Evolutionary conservation across 208 protist species (phyloP).

Genomic region (Blechomonas ayalai): DNA sequence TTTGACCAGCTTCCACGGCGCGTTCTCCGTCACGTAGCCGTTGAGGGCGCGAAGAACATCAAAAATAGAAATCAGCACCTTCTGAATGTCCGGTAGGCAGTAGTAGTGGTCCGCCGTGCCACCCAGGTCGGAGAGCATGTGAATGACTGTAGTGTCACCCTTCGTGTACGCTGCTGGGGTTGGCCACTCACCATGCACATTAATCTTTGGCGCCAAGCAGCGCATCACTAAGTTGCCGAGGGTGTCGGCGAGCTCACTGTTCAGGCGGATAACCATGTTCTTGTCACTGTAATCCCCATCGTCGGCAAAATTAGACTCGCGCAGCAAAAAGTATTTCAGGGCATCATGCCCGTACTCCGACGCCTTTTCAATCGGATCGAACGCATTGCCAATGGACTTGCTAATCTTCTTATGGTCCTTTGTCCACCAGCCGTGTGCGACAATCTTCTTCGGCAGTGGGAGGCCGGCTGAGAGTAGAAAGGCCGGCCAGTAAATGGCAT

Average conservation of each 20-base stretch:
- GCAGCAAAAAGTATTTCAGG: constrained; percentile 94
- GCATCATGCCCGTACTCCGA: constrained; percentile 85
- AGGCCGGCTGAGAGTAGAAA: constrained; percentile 96
- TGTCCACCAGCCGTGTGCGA: constrained; percentile 96
- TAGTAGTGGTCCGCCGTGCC: constrained; percentile 81
- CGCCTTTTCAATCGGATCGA: constrained; percentile 89
- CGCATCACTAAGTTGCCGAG: constrained; percentile 91
- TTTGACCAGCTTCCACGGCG: constrained; percentile 91
- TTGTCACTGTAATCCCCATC: constrained; percentile 95
- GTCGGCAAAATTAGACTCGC: constrained; percentile 91
- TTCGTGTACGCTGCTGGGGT: constrained; percentile 56
- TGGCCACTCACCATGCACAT: constrained; percentile 66
- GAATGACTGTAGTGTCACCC: constrained; percentile 49
- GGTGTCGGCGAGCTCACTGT: constrained; percentile 91
- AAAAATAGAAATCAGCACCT: constrained; percentile 78
- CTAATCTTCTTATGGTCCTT: constrained; percentile 95
- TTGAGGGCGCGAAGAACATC: constrained; percentile 84
- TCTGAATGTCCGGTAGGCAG: constrained; percentile 80
- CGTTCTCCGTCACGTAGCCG: constrained; percentile 84
- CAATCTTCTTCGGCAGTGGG: constrained; percentile 83
- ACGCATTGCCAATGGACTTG: constrained; percentile 97
- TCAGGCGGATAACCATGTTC: constrained; percentile 81
- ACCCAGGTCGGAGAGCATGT: constrained; percentile 47
- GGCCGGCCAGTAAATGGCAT: constrained; percentile 98
- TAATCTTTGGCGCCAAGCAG: constrained; percentile 79